These are phyloP conservation scores for Naganishia randhawae DNA, from an alignment of 768 basidiomycete species.

Conservation along the genomic window DNA sequence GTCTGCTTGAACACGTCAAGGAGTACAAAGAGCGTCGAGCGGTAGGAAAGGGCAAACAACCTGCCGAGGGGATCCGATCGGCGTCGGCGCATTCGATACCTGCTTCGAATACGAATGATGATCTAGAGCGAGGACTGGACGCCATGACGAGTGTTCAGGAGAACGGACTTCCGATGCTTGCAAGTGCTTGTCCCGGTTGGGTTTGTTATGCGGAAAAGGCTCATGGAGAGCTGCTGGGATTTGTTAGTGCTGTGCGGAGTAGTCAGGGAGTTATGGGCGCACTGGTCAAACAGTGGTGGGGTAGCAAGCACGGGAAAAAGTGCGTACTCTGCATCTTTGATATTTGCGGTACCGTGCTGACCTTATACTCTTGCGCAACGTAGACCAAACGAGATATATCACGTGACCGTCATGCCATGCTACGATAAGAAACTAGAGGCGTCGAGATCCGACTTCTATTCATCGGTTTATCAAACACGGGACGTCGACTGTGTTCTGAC, in stretches of 20 bases:
- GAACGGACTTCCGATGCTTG: slow-evolving; percentile 72
- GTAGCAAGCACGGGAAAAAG: slow-evolving; percentile 62
- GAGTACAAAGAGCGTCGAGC: slow-evolving; percentile 74
- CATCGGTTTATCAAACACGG: slow-evolving; percentile 66
- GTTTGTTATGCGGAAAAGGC: slow-evolving; percentile 99
- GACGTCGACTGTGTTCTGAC: slow-evolving; percentile 98
- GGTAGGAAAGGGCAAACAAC: slow-evolving; percentile 36
- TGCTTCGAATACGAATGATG: neutral
- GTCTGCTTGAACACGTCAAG: slow-evolving; percentile 70
- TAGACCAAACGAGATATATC: slow-evolving; percentile 76
- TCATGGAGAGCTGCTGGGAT: slow-evolving; percentile 86
- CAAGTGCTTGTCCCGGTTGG: slow-evolving; percentile 97
- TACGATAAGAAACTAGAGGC: slow-evolving; percentile 99
- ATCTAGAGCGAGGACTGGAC: neutral
- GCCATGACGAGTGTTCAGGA: slow-evolving; percentile 9
- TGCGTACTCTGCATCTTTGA: slow-evolving; percentile 53
- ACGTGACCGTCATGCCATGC: slow-evolving; percentile 97
- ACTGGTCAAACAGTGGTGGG: slow-evolving; percentile 85
- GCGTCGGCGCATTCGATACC: neutral
- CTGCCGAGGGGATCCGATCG: slow-evolving; percentile 1
- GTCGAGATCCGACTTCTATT: slow-evolving; percentile 85
- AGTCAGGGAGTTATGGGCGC: slow-evolving; percentile 93
- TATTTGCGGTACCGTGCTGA: neutral
- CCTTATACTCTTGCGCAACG: neutral
- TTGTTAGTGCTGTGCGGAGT: slow-evolving; percentile 81